Evolutionary conservation across 257 asterid species (phyloP).

Genomic region (Verbena officinalis): DNA sequence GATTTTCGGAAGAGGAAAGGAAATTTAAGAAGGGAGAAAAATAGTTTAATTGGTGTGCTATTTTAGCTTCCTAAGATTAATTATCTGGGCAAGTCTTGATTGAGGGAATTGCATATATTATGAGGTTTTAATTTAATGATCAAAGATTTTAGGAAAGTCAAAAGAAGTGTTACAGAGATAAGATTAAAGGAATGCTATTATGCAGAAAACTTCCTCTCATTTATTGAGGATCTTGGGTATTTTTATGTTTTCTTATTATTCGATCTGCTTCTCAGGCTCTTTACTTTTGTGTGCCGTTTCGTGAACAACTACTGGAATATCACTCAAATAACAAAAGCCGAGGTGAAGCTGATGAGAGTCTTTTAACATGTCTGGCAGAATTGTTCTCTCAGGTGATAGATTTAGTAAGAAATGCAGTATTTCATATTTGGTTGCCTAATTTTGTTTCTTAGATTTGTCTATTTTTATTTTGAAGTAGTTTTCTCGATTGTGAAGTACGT

Average conservation of each 20-base stretch:
- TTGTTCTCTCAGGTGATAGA: conserved; percentile 58
- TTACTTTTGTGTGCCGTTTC: conserved; percentile 73
- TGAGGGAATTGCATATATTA: conserved; percentile 23
- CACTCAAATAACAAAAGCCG: conserved; percentile 49
- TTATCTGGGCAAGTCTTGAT: conserved; percentile 15
- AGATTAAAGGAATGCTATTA: conserved; percentile 13
- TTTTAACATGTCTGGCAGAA: conserved; percentile 72
- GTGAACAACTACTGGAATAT: conserved; percentile 67
- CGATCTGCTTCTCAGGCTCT: conserved; percentile 49
- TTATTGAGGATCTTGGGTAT: background rate
- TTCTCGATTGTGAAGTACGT: background rate
- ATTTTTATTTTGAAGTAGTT: background rate
- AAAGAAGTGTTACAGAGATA: background rate
- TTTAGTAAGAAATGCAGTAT: conserved; percentile 7
- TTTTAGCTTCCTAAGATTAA: conserved; percentile 5
- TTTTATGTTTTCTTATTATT: conserved; percentile 5
- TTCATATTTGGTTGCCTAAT: conserved; percentile 1
- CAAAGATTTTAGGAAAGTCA: background rate
- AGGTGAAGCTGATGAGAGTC: conserved; percentile 65
- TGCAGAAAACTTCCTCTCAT: conserved; percentile 1
- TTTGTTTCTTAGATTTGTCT: background rate
- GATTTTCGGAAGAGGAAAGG: background rate
- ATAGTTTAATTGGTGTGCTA: conserved; percentile 2
- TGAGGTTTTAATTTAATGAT: background rate
- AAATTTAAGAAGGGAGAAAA: background rate